These are phyloP conservation scores for Posidonia australis DNA, from an alignment of 106 monocot species.

Conservation along the genomic window DNA sequence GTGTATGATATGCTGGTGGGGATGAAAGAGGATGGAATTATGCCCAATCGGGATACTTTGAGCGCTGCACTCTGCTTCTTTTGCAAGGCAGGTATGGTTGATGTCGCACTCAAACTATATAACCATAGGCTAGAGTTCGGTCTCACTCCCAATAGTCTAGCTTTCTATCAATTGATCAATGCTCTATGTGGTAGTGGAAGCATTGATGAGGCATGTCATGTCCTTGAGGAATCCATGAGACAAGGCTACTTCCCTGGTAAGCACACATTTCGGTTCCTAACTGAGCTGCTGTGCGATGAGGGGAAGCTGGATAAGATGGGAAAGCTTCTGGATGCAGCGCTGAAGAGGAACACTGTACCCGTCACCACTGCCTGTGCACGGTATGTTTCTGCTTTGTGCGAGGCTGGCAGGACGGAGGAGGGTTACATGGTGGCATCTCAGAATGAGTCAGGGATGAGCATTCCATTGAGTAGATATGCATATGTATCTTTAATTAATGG, in stretches of 20 bases:
- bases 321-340: constrained; percentile 53
- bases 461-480: constrained; percentile 15
- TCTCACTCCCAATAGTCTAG: constrained; percentile 32
- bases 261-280: constrained; percentile 39
- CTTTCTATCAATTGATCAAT: constrained; percentile 49
- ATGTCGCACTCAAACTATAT: constrained; percentile 55
- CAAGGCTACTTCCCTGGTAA: constrained; percentile 62
- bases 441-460: constrained; percentile 4
- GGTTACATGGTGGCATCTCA: constrained; percentile 39
- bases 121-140: constrained; percentile 47
- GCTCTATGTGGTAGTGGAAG: constrained; percentile 51
- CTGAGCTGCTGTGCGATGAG: constrained; percentile 36
- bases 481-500: constrained; percentile 53
- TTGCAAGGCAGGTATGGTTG: constrained; percentile 87
- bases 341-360: constrained; percentile 27
- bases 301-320: constrained; percentile 54
- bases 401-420: constrained; percentile 41
- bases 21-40: constrained; percentile 68
- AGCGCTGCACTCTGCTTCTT: constrained; percentile 63
- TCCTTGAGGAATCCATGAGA: constrained; percentile 53
- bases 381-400: constrained; percentile 49
- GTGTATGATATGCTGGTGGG: constrained; percentile 64
- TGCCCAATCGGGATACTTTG: constrained; percentile 52
- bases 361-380: constrained; percentile 21
- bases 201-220: constrained; percentile 33